These are phyloP conservation scores for Boletus semigastroideus DNA, from an alignment of 1,284 basidiomycete species.

Conservation along the genomic window DNA sequence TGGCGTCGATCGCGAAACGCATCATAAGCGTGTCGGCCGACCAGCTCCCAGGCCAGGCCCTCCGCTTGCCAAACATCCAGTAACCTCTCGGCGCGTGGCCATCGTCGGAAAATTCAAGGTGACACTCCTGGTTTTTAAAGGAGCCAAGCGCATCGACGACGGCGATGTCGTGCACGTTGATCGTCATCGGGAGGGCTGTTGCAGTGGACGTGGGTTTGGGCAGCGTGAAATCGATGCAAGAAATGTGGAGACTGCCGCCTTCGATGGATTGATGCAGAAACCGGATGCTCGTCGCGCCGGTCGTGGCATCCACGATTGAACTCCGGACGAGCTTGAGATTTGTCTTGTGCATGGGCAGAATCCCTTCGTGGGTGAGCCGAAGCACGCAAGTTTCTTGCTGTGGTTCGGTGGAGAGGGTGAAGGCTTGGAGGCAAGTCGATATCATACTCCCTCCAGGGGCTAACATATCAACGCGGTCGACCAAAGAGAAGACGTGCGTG, in stretches of 20 bases:
- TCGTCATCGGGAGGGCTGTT: background rate
- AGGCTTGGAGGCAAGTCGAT: background rate
- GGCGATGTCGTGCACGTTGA: background rate
- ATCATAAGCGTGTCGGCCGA: background rate
- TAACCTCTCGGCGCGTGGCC: background rate
- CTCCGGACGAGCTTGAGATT: background rate
- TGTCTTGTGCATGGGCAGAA: too few relatives aligned
- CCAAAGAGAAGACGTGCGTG: background rate
- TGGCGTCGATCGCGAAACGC: background rate
- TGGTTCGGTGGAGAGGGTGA: background rate
- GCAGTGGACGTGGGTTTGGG: background rate
- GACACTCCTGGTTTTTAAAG: too few relatives aligned
- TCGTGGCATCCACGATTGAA: background rate
- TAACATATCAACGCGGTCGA: background rate
- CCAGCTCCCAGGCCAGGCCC: background rate
- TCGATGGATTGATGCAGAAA: background rate
- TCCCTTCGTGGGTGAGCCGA: background rate
- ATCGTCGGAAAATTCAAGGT: background rate
- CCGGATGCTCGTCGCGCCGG: background rate
- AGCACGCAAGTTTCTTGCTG: background rate
- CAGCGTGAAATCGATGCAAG: background rate
- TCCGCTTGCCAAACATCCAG: background rate
- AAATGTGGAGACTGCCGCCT: background rate
- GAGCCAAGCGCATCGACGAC: background rate
- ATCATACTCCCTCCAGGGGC: background rate